Evolutionary conservation across 768 basidiomycete species (phyloP).

Genomic region (Pisolithus tinctorius): DNA sequence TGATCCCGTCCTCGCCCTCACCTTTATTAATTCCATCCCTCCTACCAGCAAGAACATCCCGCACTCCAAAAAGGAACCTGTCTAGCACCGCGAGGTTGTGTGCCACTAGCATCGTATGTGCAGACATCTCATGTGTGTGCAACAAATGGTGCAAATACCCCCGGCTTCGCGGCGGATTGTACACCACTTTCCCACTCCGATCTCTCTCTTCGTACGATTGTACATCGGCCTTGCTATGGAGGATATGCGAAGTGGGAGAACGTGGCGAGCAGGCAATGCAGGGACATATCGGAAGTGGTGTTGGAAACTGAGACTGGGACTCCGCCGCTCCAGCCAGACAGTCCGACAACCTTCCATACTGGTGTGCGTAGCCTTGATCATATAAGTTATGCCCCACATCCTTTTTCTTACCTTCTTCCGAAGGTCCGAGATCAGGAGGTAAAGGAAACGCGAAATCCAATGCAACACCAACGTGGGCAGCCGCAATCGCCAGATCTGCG

Average conservation of each 20-base stretch:
- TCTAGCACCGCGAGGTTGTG: slow-evolving; percentile 72
- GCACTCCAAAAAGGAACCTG: slow-evolving; percentile 55
- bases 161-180: slow-evolving; percentile 33
- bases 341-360: slow-evolving; percentile 52
- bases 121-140: slow-evolving; percentile 87
- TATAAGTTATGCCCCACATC: slow-evolving; percentile 71
- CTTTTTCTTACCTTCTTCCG: not conserved
- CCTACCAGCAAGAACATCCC: slow-evolving; percentile 25
- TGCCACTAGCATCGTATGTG: slow-evolving; percentile 64
- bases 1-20: not conserved
- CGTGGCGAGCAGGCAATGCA: slow-evolving; percentile 55
- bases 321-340: slow-evolving; percentile 20
- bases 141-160: slow-evolving; percentile 83
- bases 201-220: slow-evolving; percentile 13
- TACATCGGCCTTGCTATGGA: slow-evolving; percentile 41
- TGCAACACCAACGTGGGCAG: slow-evolving; percentile 65
- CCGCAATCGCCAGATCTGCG: slow-evolving; percentile 59
- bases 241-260: slow-evolving; percentile 27
- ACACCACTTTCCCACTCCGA: slow-evolving; percentile 1
- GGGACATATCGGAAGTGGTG: slow-evolving; percentile 28
- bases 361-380: slow-evolving; percentile 44
- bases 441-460: slow-evolving; percentile 75
- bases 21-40: not conserved
- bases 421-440: not conserved
- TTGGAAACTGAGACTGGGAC: not conserved